Percentiles rank a stretch among this genome's conserved stretches.
These are phyloP conservation scores for Podospora comata DNA, from an alignment of 495 filamentous ascomycete genomes.

Conservation along the genomic window DNA sequence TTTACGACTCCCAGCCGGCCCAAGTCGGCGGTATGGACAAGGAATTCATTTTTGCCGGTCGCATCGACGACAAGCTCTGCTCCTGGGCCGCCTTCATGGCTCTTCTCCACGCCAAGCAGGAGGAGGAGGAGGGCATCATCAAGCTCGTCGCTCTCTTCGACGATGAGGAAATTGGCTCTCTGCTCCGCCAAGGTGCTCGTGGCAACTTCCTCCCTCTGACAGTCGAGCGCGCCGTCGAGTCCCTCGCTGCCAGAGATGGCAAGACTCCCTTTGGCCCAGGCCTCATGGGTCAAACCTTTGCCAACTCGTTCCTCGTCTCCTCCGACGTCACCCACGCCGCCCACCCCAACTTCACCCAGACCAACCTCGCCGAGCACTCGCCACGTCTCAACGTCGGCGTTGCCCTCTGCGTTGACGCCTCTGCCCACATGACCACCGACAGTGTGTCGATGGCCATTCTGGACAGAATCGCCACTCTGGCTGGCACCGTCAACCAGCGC, in stretches of 20 bases:
- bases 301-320: slow-evolving; percentile 88
- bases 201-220: slow-evolving; percentile 80
- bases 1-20: slow-evolving; percentile 87
- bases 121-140: slow-evolving; percentile 56
- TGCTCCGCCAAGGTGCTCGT: slow-evolving; percentile 83
- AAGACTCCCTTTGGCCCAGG: slow-evolving; percentile 55
- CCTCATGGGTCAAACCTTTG: slow-evolving; percentile 76
- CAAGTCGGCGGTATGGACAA: slow-evolving; percentile 81
- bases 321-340: slow-evolving; percentile 93
- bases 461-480: slow-evolving; percentile 67
- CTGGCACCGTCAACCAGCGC: slow-evolving; percentile 68
- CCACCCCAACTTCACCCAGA: slow-evolving; percentile 83
- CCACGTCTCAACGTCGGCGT: slow-evolving; percentile 89
- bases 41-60: slow-evolving; percentile 91
- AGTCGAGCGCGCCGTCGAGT: slow-evolving; percentile 76
- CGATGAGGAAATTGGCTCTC: slow-evolving; percentile 90
- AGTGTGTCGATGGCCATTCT: slow-evolving; percentile 74
- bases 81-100: slow-evolving; percentile 88
- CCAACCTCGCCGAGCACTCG: slow-evolving; percentile 79
- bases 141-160: slow-evolving; percentile 91
- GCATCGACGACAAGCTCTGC: slow-evolving; percentile 97
- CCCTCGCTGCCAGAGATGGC: slow-evolving; percentile 44
- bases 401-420: slow-evolving; percentile 78
- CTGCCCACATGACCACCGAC: slow-evolving; percentile 92
- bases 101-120: slow-evolving; percentile 63